phyloP scores from a whole-genome alignment of 2,329 filamentous ascomycete genomes.

The Colletotrichum sp. region DNA sequence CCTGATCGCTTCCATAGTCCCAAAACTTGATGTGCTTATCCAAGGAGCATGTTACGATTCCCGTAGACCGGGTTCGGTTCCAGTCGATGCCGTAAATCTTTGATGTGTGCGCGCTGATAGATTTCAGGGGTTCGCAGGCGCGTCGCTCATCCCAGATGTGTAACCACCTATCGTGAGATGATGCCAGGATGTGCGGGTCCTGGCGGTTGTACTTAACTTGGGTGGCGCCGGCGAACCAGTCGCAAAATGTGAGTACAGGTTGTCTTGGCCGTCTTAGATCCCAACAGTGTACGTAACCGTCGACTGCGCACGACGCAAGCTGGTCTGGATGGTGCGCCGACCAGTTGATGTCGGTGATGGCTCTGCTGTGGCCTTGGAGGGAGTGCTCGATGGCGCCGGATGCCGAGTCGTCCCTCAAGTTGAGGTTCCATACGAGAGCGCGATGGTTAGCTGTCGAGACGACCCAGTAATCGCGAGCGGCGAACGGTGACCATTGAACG shows the following conservation, averaged over 20 bases:
- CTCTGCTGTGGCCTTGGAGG: conserved; percentile 80
- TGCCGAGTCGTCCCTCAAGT: conserved; percentile 74
- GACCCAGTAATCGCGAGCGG: conserved; percentile 88
- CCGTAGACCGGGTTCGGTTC: conserved; percentile 78
- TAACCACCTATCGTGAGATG: conserved; percentile 86
- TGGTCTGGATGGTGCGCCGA: conserved; percentile 90
- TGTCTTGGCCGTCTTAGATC: conserved; percentile 78
- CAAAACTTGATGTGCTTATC: conserved; percentile 94
- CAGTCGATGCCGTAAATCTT: conserved; percentile 97
- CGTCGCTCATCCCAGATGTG: conserved; percentile 91
- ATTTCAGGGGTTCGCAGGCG: conserved; percentile 77
- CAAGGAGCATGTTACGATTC: conserved; percentile 85
- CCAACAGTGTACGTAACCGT: conserved; percentile 94
- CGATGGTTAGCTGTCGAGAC: conserved; percentile 94
- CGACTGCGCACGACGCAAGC: conserved; percentile 88
- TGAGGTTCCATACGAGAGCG: conserved; percentile 92
- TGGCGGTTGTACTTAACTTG: conserved; percentile 96
- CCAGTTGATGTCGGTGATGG: conserved; percentile 97
- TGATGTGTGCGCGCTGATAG: conserved; percentile 86
- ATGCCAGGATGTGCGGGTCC: conserved; percentile 85
- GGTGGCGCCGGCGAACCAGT: conserved; percentile 92
- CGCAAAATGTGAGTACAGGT: conserved; percentile 81
- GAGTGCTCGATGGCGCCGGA: conserved; percentile 82
- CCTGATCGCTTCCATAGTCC: conserved; percentile 71
- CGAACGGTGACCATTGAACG: conserved; percentile 96